Evolutionary conservation across 345 rosid species (phyloP).

Genomic region (Barbarea vulgaris): DNA sequence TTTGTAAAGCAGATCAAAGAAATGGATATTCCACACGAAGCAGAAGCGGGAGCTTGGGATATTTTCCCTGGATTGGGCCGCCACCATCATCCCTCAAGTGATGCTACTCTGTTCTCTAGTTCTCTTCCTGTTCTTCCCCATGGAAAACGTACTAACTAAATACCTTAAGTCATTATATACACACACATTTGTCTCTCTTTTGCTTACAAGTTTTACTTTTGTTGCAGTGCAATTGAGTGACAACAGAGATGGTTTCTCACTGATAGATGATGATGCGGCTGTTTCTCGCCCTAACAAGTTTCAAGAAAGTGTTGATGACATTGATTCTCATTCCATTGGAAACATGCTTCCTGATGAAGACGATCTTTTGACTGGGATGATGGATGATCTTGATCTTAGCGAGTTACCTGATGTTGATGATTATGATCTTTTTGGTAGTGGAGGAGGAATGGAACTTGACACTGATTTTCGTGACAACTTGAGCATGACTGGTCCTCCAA

Average conservation of each 20-base stretch:
- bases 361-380: slow-evolving; percentile 69
- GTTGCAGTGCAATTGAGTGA: slow-evolving; percentile 61
- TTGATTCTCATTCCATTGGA: slow-evolving; percentile 51
- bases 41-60: slow-evolving; percentile 49
- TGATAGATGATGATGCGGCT: slow-evolving; percentile 48
- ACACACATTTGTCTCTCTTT: neutral
- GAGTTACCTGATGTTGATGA: slow-evolving; percentile 77
- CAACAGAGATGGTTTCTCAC: slow-evolving; percentile 40
- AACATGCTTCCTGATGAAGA: slow-evolving; percentile 77
- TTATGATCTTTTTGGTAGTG: slow-evolving; percentile 71
- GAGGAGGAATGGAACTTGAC: slow-evolving; percentile 90
- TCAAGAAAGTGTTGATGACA: slow-evolving; percentile 44
- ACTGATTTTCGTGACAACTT: slow-evolving; percentile 51
- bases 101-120: slow-evolving; percentile 79
- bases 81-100: slow-evolving; percentile 50
- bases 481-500: slow-evolving; percentile 53
- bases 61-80: slow-evolving; percentile 47
- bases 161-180: neutral
- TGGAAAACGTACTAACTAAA: slow-evolving; percentile 56
- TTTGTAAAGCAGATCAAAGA: slow-evolving; percentile 34
- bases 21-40: slow-evolving; percentile 44
- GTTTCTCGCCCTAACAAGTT: slow-evolving; percentile 43
- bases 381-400: slow-evolving; percentile 70
- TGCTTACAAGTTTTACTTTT: slow-evolving; percentile 22
- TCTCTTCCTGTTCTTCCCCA: slow-evolving; percentile 84